These are phyloP conservation scores for Botrytis aclada DNA, from an alignment of 2,329 filamentous ascomycete species.

Conservation along the genomic window DNA sequence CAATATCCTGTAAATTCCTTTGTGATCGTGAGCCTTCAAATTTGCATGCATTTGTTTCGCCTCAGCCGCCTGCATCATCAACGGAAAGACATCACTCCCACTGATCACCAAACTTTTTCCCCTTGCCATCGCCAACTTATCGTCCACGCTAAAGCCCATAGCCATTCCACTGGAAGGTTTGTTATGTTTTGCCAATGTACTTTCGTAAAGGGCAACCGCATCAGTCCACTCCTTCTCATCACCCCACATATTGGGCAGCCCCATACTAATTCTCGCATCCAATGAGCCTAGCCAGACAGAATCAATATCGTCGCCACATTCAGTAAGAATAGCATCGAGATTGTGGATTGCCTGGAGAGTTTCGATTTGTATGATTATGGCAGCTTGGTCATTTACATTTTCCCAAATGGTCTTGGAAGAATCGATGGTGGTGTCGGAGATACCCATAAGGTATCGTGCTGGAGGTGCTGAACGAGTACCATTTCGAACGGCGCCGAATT, in stretches of 20 bases:
- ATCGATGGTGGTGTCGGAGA: slow-evolving; percentile 41
- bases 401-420: slow-evolving; percentile 39
- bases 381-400: slow-evolving; percentile 47
- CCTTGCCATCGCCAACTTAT: slow-evolving; percentile 21
- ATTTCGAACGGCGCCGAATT: slow-evolving; percentile 42
- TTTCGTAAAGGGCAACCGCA: slow-evolving; percentile 41
- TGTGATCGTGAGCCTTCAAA: background rate
- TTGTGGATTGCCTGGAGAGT: slow-evolving; percentile 44
- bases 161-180: slow-evolving; percentile 39
- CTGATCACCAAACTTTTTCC: slow-evolving; percentile 31
- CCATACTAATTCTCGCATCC: slow-evolving; percentile 47
- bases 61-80: slow-evolving; percentile 16
- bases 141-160: slow-evolving; percentile 28
- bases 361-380: slow-evolving; percentile 50
- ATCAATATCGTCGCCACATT: slow-evolving; percentile 45
- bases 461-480: slow-evolving; percentile 48
- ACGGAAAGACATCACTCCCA: slow-evolving; percentile 21
- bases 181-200: slow-evolving; percentile 46
- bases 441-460: slow-evolving; percentile 42
- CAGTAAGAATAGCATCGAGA: slow-evolving; percentile 49
- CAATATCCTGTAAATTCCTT: slow-evolving; percentile 6
- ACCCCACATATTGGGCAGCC: slow-evolving; percentile 38
- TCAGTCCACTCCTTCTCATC: slow-evolving; percentile 45
- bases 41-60: background rate
- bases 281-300: slow-evolving; percentile 47